Conservation (phyloP, 768 basidiomycete genomes). For the Trametes coccinea region DNA sequence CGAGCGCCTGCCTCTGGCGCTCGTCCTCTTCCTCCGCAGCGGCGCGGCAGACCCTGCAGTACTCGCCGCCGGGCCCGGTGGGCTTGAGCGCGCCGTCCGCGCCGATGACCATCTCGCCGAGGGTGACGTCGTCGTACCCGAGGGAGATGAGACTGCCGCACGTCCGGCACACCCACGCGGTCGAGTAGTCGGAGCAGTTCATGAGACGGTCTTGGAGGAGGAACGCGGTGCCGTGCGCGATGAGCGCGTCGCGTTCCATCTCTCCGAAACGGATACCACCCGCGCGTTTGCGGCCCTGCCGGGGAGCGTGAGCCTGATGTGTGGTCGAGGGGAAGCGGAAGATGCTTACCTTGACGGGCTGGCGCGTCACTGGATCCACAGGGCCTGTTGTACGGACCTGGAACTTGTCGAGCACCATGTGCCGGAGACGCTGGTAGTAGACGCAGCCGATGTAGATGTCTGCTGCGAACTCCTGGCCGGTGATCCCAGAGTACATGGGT, state of each 20-base stretch:
- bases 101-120: conserved; percentile 63
- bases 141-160: conserved; percentile 96
- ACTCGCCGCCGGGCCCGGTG: conserved; percentile 83
- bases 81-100: conserved; percentile 52
- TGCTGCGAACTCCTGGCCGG: conserved; percentile 96
- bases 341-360: conserved; percentile 86
- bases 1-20: conserved; percentile 57
- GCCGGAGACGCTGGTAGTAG: conserved; percentile 96
- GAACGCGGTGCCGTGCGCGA: conserved; percentile 98
- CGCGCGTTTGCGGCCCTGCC: conserved; percentile 89
- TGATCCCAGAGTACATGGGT: conserved; percentile 99
- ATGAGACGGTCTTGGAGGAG: conserved; percentile 96
- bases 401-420: conserved; percentile 99
- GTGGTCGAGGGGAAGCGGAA: conserved; percentile 1
- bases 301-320: conserved; percentile 2
- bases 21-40: conserved; percentile 65
- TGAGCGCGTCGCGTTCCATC: conserved; percentile 99
- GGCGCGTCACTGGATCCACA: conserved; percentile 92
- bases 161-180: conserved; percentile 96
- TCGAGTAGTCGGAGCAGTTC: conserved; percentile 99
- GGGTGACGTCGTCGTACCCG: conserved; percentile 87
- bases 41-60: conserved; percentile 90
- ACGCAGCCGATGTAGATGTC: conserved; percentile 99
- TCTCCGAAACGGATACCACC: conserved; percentile 99
- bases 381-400: conserved; percentile 99